Conservation (phyloP, 805 yeast genomes). For the Wickerhamomyces queroliae region DNA sequence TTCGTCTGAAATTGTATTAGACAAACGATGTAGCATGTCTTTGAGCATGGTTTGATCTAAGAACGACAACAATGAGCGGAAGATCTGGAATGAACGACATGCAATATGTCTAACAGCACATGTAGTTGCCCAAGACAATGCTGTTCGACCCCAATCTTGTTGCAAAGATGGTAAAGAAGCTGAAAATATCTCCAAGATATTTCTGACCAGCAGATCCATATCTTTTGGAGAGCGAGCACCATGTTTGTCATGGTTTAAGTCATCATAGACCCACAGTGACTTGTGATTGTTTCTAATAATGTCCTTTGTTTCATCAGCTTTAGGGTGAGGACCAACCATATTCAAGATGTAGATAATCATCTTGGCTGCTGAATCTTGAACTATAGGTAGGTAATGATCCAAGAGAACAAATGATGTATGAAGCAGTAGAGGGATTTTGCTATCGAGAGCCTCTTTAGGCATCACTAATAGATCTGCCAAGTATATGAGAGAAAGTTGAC, state of each 20-base stretch:
- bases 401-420: constrained; percentile 77
- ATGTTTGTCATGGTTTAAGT: constrained; percentile 64
- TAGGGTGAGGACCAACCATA: constrained; percentile 45
- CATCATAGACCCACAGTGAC: constrained; percentile 79
- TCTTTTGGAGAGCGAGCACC: constrained; percentile 82
- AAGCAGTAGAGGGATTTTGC: constrained; percentile 62
- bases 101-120: constrained; percentile 97
- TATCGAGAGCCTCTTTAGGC: constrained; percentile 55
- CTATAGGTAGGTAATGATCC: constrained; percentile 81
- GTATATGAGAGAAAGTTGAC: constrained; percentile 82
- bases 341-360: constrained; percentile 67
- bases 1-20: constrained; percentile 89
- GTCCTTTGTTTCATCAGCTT: constrained; percentile 51
- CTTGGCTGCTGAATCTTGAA: constrained; percentile 80
- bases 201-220: constrained; percentile 72
- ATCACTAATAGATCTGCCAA: constrained; percentile 73
- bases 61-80: constrained; percentile 74
- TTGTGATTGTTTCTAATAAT: constrained; percentile 45
- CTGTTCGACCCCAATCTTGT: constrained; percentile 77
- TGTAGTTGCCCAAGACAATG: constrained; percentile 92
- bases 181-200: constrained; percentile 51
- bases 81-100: constrained; percentile 91
- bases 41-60: constrained; percentile 84
- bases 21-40: constrained; percentile 89
- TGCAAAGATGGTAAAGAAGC: constrained; percentile 48